phyloP scores from a whole-genome alignment of 2,329 filamentous ascomycete species.

The Epicoccum sorghinum region DNA sequence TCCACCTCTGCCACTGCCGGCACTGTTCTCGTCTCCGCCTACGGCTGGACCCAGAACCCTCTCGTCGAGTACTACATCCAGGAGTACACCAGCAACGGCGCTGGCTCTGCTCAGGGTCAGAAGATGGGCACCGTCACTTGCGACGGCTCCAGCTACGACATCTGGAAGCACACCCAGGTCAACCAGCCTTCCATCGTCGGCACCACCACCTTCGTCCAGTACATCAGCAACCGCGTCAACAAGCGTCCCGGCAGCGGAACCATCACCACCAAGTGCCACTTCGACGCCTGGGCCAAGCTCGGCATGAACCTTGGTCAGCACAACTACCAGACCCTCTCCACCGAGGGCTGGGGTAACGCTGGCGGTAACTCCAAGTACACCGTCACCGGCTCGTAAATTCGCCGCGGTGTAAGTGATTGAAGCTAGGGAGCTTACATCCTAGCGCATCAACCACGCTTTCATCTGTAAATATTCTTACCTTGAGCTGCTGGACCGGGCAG shows the following conservation, averaged over 20 bases:
- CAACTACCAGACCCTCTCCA: slow-evolving; percentile 39
- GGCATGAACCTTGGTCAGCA: slow-evolving; percentile 36
- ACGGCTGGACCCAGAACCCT: slow-evolving; percentile 62
- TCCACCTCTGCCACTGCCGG: slow-evolving; percentile 30
- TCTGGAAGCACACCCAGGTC: slow-evolving; percentile 39
- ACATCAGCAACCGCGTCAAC: slow-evolving; percentile 47
- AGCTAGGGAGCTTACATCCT: not conserved
- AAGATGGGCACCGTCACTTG: slow-evolving; percentile 36
- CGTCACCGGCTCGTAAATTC: slow-evolving; percentile 21
- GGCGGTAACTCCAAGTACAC: slow-evolving; percentile 38
- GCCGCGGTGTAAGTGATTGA: not conserved
- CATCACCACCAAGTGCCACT: slow-evolving; percentile 39
- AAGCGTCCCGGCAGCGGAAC: slow-evolving; percentile 39
- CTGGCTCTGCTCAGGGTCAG: slow-evolving; percentile 35
- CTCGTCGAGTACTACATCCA: slow-evolving; percentile 58
- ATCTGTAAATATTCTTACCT: not conserved
- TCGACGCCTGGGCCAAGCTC: slow-evolving; percentile 36
- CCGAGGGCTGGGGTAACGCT: slow-evolving; percentile 39
- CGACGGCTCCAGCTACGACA: slow-evolving; percentile 40
- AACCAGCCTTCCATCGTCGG: slow-evolving; percentile 57
- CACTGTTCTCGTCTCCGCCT: slow-evolving; percentile 50
- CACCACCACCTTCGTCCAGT: slow-evolving; percentile 58
- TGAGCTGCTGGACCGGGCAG: not conserved
- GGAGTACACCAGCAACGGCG: slow-evolving; percentile 55
- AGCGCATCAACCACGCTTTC: not conserved